These are phyloP conservation scores for Saposhnikovia divaricata DNA, from an alignment of 129 eudicot genomes.

Conservation along the genomic window DNA sequence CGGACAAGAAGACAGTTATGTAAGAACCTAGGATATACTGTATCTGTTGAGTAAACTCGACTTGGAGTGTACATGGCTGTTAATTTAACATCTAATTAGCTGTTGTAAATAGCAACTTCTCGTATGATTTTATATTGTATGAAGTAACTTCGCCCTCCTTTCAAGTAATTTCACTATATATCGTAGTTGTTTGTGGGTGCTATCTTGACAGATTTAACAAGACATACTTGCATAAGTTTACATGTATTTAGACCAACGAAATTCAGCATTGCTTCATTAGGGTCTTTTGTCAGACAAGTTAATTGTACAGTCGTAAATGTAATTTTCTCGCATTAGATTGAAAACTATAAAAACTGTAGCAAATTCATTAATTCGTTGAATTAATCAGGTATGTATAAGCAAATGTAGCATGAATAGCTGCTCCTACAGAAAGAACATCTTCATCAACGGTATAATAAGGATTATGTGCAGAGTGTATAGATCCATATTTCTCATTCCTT, in stretches of 20 bases:
- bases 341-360: not conserved
- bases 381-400: slow-evolving; percentile 46
- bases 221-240: not conserved
- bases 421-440: slow-evolving; percentile 57
- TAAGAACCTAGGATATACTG: not conserved
- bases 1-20: not conserved
- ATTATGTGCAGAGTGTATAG: slow-evolving; percentile 47
- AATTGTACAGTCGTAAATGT: not conserved
- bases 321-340: not conserved
- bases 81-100: not conserved
- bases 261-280: not conserved
- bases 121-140: not conserved
- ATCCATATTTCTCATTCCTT: slow-evolving; percentile 32
- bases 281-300: not conserved
- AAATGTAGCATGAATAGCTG: slow-evolving; percentile 59
- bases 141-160: not conserved
- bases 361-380: not conserved
- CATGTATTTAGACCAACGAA: not conserved
- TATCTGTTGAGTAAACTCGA: not conserved
- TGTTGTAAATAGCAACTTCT: not conserved
- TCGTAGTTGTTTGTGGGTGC: not conserved
- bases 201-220: not conserved
- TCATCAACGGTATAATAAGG: slow-evolving; percentile 53
- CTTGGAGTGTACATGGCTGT: not conserved
- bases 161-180: not conserved